phyloP scores from a whole-genome alignment of 306 rosid genomes.

The Begonia fuchsioides region DNA sequence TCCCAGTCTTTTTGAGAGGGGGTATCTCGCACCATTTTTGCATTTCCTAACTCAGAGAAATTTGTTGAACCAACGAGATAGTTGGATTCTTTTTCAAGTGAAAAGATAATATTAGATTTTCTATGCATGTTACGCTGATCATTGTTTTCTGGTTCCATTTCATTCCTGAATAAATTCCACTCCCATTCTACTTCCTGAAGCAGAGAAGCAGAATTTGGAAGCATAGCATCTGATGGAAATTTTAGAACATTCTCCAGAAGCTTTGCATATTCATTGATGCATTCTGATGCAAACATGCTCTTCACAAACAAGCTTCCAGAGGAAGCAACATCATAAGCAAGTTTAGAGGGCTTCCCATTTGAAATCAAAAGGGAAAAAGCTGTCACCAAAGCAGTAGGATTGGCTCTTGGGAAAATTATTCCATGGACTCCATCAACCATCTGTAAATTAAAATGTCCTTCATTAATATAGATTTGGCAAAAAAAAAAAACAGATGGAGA shows the following conservation, averaged over 20 bases:
- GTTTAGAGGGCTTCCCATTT: slow-evolving; percentile 72
- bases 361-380: slow-evolving; percentile 71
- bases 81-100: slow-evolving; percentile 50
- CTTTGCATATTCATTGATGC: slow-evolving; percentile 62
- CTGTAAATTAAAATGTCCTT: slow-evolving; percentile 18
- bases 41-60: slow-evolving; percentile 30
- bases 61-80: slow-evolving; percentile 25
- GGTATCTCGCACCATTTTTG: slow-evolving; percentile 26
- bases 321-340: slow-evolving; percentile 60
- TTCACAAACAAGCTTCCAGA: slow-evolving; percentile 72
- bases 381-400: slow-evolving; percentile 65
- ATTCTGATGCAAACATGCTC: slow-evolving; percentile 74
- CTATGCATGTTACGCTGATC: slow-evolving; percentile 13
- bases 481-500: background rate
- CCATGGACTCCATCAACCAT: slow-evolving; percentile 67
- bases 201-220: slow-evolving; percentile 66
- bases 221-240: slow-evolving; percentile 63
- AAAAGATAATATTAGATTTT: slow-evolving; percentile 34
- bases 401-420: slow-evolving; percentile 50
- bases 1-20: slow-evolving; percentile 65
- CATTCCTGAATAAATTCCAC: slow-evolving; percentile 54
- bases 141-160: slow-evolving; percentile 16
- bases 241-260: slow-evolving; percentile 77
- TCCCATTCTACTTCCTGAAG: slow-evolving; percentile 64
- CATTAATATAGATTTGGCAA: too few species aligned